These are phyloP conservation scores for Gaeumannomyces tritici DNA, from an alignment of 2,329 filamentous ascomycete genomes.

Conservation along the genomic window DNA sequence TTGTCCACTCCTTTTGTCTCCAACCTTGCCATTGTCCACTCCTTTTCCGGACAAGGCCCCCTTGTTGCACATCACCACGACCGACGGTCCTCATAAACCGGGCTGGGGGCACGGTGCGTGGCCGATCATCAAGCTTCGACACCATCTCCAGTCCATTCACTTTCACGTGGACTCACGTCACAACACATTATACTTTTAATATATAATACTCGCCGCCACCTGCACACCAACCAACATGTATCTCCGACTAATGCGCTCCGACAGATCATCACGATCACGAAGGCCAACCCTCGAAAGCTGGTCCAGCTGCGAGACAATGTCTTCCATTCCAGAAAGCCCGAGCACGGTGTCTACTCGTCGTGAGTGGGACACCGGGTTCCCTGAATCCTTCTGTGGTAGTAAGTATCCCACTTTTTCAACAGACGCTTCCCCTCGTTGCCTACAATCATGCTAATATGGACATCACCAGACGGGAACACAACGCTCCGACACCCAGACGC, in stretches of 20 bases:
- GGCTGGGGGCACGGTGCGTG: background rate
- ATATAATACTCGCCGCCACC: background rate
- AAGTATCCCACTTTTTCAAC: slow-evolving; percentile 15
- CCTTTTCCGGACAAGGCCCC: background rate
- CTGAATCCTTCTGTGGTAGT: slow-evolving; percentile 37
- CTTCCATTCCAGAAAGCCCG: slow-evolving; percentile 2
- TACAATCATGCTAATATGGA: background rate
- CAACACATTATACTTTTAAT: background rate
- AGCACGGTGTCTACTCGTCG: background rate
- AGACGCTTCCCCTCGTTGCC: too few relatives aligned
- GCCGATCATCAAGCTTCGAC: background rate
- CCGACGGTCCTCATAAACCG: background rate
- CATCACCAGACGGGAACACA: slow-evolving; percentile 39
- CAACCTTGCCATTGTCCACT: background rate
- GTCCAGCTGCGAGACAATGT: slow-evolving; percentile 9
- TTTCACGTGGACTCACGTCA: background rate
- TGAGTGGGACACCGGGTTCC: slow-evolving; percentile 36
- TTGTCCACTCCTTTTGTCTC: background rate
- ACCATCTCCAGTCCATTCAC: background rate
- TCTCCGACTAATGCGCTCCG: background rate
- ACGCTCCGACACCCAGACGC: slow-evolving; percentile 54
- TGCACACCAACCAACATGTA: background rate
- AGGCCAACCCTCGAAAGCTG: slow-evolving; percentile 10
- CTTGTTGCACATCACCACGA: background rate
- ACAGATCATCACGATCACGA: slow-evolving; percentile 11